Evolutionary conservation across 108 stramenopile species (phyloP).

Genomic region (Fragilaria crotonensis): DNA sequence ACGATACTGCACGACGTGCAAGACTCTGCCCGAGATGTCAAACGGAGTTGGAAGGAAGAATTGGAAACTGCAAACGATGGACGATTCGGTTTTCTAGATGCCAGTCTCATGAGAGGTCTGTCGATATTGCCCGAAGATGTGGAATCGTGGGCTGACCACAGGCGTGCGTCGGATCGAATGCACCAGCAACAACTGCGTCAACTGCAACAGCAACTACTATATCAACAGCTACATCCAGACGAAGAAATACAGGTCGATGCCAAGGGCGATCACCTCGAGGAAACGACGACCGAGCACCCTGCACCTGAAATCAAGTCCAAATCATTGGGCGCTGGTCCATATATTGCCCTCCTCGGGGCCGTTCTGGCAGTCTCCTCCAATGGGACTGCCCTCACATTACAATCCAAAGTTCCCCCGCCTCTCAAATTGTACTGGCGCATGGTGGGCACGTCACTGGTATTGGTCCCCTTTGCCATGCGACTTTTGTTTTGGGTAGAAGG

Average conservation of each 20-base stretch:
- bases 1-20: neutral
- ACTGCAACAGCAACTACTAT: neutral
- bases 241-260: conserved; percentile 4
- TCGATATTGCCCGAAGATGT: conserved; percentile 24
- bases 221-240: neutral
- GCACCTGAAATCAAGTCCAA: conserved; percentile 2
- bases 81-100: conserved; percentile 19
- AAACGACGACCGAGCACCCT: conserved; percentile 7
- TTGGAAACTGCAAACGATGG: conserved; percentile 4
- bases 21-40: neutral
- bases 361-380: conserved; percentile 46
- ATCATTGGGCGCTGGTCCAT: conserved; percentile 22
- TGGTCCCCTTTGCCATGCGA: conserved; percentile 18
- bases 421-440: conserved; percentile 61
- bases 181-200: neutral
- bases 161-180: neutral
- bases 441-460: conserved; percentile 23
- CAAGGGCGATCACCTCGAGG: neutral
- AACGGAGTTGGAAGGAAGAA: neutral
- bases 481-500: conserved; percentile 17
- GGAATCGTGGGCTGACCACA: neutral
- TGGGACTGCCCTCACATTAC: conserved; percentile 44
- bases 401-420: conserved; percentile 29
- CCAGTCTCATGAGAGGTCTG: conserved; percentile 20
- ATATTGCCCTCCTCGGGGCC: conserved; percentile 33